These are phyloP conservation scores for Glomus cerebriforme DNA, from an alignment of 192 early-diverging fungal genomes.

Conservation along the genomic window DNA sequence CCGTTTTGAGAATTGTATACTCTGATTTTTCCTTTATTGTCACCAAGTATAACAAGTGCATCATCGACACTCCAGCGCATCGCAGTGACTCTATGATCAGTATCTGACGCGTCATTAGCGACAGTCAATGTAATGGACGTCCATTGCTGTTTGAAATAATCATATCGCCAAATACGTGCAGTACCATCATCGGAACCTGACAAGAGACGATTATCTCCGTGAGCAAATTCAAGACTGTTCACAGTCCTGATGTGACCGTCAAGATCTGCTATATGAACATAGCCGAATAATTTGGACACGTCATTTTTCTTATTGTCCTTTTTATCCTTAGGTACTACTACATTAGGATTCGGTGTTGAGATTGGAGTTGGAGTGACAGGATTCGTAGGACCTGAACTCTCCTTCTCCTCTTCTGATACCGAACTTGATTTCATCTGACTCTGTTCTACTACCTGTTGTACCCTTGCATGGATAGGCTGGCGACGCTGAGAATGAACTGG, in stretches of 20 bases:
- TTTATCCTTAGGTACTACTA: neutral
- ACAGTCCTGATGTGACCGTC: constrained; percentile 74
- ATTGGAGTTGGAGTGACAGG: neutral
- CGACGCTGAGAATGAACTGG: neutral
- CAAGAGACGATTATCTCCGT: constrained; percentile 65
- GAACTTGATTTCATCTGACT: neutral
- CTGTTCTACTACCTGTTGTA: neutral
- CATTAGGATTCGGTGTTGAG: neutral
- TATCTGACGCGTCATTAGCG: constrained; percentile 17
- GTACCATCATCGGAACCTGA: constrained; percentile 81
- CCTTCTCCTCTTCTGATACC: neutral
- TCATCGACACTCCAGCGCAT: constrained; percentile 78
- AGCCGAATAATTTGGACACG: constrained; percentile 26
- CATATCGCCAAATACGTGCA: constrained; percentile 70
- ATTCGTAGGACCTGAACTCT: neutral
- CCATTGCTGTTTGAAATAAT: constrained; percentile 58
- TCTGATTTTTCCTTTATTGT: constrained; percentile 64
- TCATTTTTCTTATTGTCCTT: neutral
- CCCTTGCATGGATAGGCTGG: neutral
- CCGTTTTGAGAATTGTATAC: constrained; percentile 71
- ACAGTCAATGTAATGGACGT: constrained; percentile 31
- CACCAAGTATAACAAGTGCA: constrained; percentile 62
- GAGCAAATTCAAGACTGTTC: constrained; percentile 74
- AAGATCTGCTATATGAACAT: constrained; percentile 58
- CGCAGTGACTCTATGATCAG: constrained; percentile 46